A percentile compares a stretch with the other conserved stretches of the same genome.
These are phyloP conservation scores for Panicum virgatum DNA, from an alignment of 202 grass and related monocot genomes.

Conservation along the genomic window DNA sequence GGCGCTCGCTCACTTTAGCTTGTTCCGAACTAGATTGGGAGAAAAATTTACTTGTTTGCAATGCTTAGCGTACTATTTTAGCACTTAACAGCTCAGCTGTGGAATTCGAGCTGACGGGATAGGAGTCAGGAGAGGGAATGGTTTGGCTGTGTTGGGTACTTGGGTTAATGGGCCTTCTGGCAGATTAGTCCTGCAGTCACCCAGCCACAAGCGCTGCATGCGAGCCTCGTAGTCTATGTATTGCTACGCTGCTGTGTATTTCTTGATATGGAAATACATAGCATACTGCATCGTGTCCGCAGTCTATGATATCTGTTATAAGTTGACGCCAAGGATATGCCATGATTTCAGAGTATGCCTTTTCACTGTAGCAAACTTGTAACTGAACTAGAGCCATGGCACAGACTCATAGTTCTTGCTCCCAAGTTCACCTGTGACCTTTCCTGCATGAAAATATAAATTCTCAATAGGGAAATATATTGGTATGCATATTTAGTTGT, in stretches of 20 bases:
- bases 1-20: neutral
- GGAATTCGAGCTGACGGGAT: neutral
- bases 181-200: neutral
- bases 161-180: neutral
- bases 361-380: neutral
- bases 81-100: constrained; percentile 14
- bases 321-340: neutral
- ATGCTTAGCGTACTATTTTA: neutral
- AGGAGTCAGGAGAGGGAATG: neutral
- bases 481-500: neutral
- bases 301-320: neutral
- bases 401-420: neutral
- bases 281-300: neutral
- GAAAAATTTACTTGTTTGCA: neutral
- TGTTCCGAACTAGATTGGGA: neutral
- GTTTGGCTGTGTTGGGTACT: neutral
- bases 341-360: constrained; percentile 2
- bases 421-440: no score
- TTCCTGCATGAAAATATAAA: neutral
- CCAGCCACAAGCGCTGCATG: neutral
- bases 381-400: neutral
- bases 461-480: neutral
- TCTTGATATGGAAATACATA: constrained; percentile 15
- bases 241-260: neutral
- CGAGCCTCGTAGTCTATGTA: neutral